phyloP scores from a whole-genome alignment of 768 basidiomycete species.

The Mycena vulgaris region DNA sequence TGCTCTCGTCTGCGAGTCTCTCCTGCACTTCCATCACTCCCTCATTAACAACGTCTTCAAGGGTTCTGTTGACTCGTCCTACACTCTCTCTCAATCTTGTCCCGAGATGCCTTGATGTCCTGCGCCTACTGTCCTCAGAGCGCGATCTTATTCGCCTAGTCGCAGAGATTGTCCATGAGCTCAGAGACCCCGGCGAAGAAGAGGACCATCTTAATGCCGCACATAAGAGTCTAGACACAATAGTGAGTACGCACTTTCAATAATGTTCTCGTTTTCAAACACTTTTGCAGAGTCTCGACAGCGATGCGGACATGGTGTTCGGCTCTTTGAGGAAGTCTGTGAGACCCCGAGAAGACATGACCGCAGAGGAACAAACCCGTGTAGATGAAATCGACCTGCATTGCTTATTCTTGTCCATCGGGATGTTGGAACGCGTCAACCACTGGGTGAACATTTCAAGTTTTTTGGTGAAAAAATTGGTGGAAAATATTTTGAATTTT shows the following conservation, averaged over 20 bases:
- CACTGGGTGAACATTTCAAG: no score
- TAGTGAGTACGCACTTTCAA: no score
- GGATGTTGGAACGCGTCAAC: background rate
- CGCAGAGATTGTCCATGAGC: slow-evolving; percentile 88
- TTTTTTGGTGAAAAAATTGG: no score
- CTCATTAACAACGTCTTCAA: slow-evolving; percentile 52
- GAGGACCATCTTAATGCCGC: background rate
- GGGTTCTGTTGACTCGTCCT: slow-evolving; percentile 85
- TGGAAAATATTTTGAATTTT: no score
- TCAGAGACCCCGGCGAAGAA: slow-evolving; percentile 45
- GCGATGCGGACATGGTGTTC: background rate
- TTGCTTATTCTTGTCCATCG: background rate
- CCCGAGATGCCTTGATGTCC: slow-evolving; percentile 85
- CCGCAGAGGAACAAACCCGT: background rate
- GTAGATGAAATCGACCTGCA: background rate
- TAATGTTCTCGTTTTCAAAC: no score
- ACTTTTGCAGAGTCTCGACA: no score
- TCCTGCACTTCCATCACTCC: slow-evolving; percentile 5
- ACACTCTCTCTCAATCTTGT: slow-evolving; percentile 79
- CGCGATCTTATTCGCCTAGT: slow-evolving; percentile 91
- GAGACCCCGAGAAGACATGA: background rate
- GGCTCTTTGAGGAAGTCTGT: no score
- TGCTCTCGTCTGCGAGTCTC: slow-evolving; percentile 78
- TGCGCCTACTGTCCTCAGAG: slow-evolving; percentile 82
- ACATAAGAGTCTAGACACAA: no score